Percentiles rank a stretch among this genome's conserved stretches.
phyloP scores from a whole-genome alignment of 306 rosid genomes.

The Prunus campanulata region DNA sequence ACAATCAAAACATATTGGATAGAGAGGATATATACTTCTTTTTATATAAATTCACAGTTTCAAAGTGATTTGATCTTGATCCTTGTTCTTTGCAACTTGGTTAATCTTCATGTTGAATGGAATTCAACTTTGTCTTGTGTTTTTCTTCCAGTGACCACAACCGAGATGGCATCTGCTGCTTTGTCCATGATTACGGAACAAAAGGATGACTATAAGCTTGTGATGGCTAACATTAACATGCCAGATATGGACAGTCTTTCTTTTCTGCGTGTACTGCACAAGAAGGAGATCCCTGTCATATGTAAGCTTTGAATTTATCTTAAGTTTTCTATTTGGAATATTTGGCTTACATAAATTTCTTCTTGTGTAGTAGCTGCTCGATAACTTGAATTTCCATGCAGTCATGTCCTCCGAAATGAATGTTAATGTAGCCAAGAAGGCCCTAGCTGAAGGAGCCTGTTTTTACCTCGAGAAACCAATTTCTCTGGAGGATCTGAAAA shows the following conservation, averaged over 20 bases:
- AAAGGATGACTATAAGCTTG: conserved; percentile 29
- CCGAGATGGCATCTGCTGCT: conserved; percentile 35
- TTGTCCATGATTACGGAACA: conserved; percentile 37
- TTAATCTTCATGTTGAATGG: not conserved
- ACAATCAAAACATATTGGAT: not conserved
- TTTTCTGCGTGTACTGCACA: conserved; percentile 18
- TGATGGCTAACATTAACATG: conserved; percentile 41
- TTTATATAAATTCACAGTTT: not conserved
- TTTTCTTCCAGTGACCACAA: conserved; percentile 36
- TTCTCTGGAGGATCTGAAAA: conserved; percentile 33
- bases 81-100: not conserved
- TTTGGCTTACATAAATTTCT: not conserved
- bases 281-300: conserved; percentile 35
- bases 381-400: conserved; percentile 16
- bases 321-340: not conserved
- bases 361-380: not conserved
- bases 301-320: conserved; percentile 28
- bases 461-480: conserved; percentile 50
- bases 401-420: conserved; percentile 28
- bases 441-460: conserved; percentile 31
- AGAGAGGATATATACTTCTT: not conserved
- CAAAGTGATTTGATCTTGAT: not conserved
- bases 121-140: not conserved
- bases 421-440: conserved; percentile 15
- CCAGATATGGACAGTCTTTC: conserved; percentile 27